A percentile compares a stretch with the other conserved stretches of the same genome.
Conservation (phyloP, 139 green algal genomes). For the Tetratostichococcus sp. region DNA sequence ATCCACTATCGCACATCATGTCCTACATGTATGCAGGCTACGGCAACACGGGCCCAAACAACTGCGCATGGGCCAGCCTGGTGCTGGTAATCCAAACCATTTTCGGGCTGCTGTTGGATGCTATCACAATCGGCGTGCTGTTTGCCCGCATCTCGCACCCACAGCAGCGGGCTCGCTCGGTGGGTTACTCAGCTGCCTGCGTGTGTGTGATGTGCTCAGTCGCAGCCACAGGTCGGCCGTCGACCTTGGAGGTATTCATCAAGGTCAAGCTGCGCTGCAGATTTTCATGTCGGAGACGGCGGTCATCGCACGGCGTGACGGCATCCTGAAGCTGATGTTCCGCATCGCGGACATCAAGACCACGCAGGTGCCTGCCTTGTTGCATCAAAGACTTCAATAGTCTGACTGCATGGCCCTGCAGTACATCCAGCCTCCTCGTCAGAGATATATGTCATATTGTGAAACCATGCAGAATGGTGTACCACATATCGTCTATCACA, state of each 20-base stretch:
- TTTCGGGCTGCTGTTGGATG: constrained; percentile 56
- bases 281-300: constrained; percentile 76
- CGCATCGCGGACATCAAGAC: constrained; percentile 67
- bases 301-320: constrained; percentile 65
- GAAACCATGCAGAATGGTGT: no score
- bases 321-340: constrained; percentile 86
- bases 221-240: no score
- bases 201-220: no score
- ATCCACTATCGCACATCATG: no score
- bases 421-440: no score
- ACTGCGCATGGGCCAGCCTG: neutral
- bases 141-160: constrained; percentile 71
- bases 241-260: no score
- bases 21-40: no score
- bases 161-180: constrained; percentile 66
- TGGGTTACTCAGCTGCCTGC: no score
- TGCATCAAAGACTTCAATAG: neutral
- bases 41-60: neutral
- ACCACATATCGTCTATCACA: no score
- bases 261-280: no score
- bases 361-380: neutral
- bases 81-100: neutral
- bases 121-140: constrained; percentile 64
- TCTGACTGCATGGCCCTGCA: no score
- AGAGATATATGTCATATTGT: no score